A percentile compares a stretch with the other conserved stretches of the same genome.
These are phyloP conservation scores for Vitis hybrid DNA, from an alignment of 177 flowering plant species.

Conservation along the genomic window DNA sequence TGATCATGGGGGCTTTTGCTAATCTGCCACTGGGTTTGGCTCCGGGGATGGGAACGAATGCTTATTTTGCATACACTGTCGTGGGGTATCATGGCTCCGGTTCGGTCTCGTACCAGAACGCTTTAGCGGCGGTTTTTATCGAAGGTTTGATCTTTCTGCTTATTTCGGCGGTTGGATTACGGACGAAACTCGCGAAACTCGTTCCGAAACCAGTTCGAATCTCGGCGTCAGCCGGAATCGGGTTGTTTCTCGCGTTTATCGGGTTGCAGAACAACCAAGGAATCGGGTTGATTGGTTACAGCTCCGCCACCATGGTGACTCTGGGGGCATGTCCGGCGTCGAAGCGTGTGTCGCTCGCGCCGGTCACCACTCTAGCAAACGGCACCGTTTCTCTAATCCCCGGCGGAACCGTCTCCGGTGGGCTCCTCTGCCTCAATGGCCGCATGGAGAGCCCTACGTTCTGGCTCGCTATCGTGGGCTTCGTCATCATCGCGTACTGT, in stretches of 20 bases:
- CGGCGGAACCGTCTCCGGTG: constrained; percentile 74
- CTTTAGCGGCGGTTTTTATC: constrained; percentile 75
- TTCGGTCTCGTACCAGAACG: constrained; percentile 51
- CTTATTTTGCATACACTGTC: constrained; percentile 89
- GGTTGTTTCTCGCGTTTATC: constrained; percentile 86
- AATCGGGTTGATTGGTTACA: constrained; percentile 74
- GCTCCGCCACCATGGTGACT: constrained; percentile 72
- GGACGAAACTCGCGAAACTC: constrained; percentile 73
- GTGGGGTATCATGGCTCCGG: constrained; percentile 96
- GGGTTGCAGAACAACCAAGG: constrained; percentile 86
- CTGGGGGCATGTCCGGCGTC: constrained; percentile 78
- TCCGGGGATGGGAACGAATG: constrained; percentile 95
- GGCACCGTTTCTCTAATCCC: constrained; percentile 63
- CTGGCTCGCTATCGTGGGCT: constrained; percentile 84
- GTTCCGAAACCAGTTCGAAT: constrained; percentile 83
- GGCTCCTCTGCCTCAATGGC: constrained; percentile 44
- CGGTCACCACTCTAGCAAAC: constrained; percentile 53
- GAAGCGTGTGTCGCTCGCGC: constrained; percentile 60
- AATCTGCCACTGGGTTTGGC: constrained; percentile 84
- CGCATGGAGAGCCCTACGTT: constrained; percentile 91
- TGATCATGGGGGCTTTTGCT: constrained; percentile 83
- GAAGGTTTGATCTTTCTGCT: constrained; percentile 75
- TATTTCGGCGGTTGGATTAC: constrained; percentile 74
- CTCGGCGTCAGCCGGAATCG: constrained; percentile 89
- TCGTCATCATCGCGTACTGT: constrained; percentile 78